A percentile compares a stretch with the other conserved stretches of the same genome.
Evolutionary conservation across 345 rosid species (phyloP).

Genomic region (Conringia planisiliqua): DNA sequence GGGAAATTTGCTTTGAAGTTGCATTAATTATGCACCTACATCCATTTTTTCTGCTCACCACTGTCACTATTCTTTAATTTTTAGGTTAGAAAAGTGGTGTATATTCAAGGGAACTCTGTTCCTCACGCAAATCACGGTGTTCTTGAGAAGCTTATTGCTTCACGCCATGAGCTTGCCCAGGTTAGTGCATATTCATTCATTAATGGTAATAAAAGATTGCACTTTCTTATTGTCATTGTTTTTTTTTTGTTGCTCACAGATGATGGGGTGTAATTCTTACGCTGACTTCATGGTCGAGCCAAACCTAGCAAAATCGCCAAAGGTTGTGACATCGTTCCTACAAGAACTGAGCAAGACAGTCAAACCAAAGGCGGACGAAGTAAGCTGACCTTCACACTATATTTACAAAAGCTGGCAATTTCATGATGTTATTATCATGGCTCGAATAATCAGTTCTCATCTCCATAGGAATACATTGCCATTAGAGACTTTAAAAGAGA

Average conservation of each 20-base stretch:
- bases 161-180: constrained; percentile 89
- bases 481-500: constrained; percentile 65
- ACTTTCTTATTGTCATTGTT: background rate
- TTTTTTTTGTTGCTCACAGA: constrained; percentile 41
- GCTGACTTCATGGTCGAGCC: constrained; percentile 67
- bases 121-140: constrained; percentile 73
- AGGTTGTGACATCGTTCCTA: constrained; percentile 70
- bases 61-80: background rate
- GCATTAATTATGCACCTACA: background rate
- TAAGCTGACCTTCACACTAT: constrained; percentile 23
- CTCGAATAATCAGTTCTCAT: constrained; percentile 20
- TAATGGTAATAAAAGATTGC: background rate
- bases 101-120: constrained; percentile 69
- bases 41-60: constrained; percentile 5
- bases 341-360: constrained; percentile 74
- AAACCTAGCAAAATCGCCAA: constrained; percentile 82
- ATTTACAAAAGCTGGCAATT: background rate
- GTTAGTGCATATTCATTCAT: constrained; percentile 37
- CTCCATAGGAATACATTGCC: constrained; percentile 58
- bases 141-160: constrained; percentile 67
- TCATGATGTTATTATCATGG: background rate
- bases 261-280: constrained; percentile 68
- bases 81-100: constrained; percentile 82
- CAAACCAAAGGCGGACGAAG: constrained; percentile 78
- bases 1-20: background rate